These are phyloP conservation scores for Imleria badia DNA, from an alignment of 768 basidiomycete genomes.

Conservation along the genomic window DNA sequence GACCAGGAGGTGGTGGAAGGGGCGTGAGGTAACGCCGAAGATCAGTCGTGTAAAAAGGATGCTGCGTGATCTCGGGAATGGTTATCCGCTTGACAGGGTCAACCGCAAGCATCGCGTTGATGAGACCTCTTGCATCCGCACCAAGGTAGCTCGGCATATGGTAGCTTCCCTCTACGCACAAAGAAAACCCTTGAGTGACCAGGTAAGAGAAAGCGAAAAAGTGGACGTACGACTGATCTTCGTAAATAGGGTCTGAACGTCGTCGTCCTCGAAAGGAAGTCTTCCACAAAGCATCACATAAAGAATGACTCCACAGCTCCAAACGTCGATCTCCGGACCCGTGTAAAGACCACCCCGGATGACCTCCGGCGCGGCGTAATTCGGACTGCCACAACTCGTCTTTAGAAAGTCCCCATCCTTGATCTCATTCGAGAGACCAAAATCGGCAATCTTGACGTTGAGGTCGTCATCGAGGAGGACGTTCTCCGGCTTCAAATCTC, in stretches of 20 bases:
- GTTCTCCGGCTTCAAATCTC: conserved; percentile 98
- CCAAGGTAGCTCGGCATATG: conserved; percentile 83
- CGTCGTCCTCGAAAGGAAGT: conserved; percentile 96
- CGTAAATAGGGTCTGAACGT: conserved; percentile 88
- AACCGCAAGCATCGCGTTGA: conserved; percentile 87
- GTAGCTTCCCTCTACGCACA: conserved; percentile 74
- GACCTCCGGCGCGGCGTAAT: conserved; percentile 98
- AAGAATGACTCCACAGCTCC: conserved; percentile 98
- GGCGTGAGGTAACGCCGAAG: conserved; percentile 85
- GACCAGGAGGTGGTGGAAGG: conserved; percentile 74
- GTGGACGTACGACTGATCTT: conserved; percentile 80
- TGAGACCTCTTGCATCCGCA: conserved; percentile 72
- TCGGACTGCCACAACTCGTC: conserved; percentile 97
- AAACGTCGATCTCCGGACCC: conserved; percentile 98
- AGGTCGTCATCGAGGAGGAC: conserved; percentile 81
- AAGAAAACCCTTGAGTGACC: background rate
- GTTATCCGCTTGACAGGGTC: conserved; percentile 96
- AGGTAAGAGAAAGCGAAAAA: background rate
- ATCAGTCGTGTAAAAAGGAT: conserved; percentile 87
- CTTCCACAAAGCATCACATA: conserved; percentile 97
- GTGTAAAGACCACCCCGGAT: conserved; percentile 94
- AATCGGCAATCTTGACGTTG: conserved; percentile 99
- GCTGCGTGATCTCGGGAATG: conserved; percentile 84
- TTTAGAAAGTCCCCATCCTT: conserved; percentile 95
- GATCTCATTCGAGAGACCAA: conserved; percentile 94